Evolutionary conservation across 768 basidiomycete genomes (phyloP).

Genomic region (Coprinellus micaceus): DNA sequence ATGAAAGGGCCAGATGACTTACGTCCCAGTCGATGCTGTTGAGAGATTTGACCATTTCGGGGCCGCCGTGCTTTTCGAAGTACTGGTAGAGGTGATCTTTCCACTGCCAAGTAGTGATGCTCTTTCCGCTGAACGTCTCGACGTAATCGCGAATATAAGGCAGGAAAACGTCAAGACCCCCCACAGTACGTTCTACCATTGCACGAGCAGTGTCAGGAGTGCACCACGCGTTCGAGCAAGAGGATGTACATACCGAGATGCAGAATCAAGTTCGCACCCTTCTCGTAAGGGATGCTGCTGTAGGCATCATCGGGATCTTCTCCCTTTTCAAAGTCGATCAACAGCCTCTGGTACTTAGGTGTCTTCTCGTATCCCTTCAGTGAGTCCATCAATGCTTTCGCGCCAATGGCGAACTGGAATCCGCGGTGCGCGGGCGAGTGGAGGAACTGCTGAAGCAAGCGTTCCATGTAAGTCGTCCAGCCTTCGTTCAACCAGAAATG

Average conservation of each 20-base stretch:
- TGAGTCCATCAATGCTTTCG: constrained; percentile 67
- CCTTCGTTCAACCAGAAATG: constrained; percentile 93
- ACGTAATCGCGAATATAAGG: constrained; percentile 85
- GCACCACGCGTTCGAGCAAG: not conserved
- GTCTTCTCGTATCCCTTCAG: constrained; percentile 54
- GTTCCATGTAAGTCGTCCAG: constrained; percentile 92
- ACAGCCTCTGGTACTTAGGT: constrained; percentile 76
- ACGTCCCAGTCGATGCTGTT: constrained; percentile 79
- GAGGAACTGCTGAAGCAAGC: constrained; percentile 65
- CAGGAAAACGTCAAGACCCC: constrained; percentile 80
- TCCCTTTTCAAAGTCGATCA: constrained; percentile 68
- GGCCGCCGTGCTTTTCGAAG: constrained; percentile 54
- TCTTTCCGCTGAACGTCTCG: constrained; percentile 73
- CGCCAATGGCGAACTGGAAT: constrained; percentile 76
- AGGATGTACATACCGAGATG: constrained; percentile 57
- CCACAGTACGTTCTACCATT: constrained; percentile 60
- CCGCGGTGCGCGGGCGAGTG: constrained; percentile 75
- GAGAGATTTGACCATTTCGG: constrained; percentile 61
- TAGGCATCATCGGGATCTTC: constrained; percentile 82
- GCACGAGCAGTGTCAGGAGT: not conserved
- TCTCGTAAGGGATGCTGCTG: constrained; percentile 76
- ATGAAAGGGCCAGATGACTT: constrained; percentile 19
- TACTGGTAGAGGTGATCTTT: constrained; percentile 73
- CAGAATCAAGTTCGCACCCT: constrained; percentile 86
- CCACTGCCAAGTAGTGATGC: constrained; percentile 84